Evolutionary conservation across 768 basidiomycete genomes (phyloP).

Genomic region (Xerocomellus chrysenteron): DNA sequence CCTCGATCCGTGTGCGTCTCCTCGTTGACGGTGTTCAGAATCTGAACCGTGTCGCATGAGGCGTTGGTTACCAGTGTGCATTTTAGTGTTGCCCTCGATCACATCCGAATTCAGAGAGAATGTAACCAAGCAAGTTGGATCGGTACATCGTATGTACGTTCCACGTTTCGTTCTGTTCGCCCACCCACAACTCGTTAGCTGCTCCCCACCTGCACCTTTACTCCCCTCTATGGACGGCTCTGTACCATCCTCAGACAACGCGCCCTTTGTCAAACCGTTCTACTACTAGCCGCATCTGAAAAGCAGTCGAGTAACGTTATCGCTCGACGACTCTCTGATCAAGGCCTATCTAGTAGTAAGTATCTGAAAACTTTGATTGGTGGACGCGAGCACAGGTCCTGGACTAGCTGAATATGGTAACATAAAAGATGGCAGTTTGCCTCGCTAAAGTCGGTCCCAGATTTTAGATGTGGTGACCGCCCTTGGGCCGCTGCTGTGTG

Average conservation of each 20-base stretch:
- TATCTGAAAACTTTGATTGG: too few species aligned
- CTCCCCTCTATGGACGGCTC: constrained; percentile 18
- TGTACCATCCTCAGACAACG: constrained; percentile 17
- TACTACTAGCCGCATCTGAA: background rate
- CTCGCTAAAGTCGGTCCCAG: too few species aligned
- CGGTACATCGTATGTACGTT: constrained; percentile 26
- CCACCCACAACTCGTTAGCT: background rate
- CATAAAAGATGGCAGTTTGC: too few species aligned
- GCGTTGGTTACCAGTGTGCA: background rate
- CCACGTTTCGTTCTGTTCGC: background rate
- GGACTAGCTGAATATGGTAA: too few species aligned
- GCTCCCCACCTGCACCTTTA: constrained; percentile 19
- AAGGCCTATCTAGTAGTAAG: too few species aligned
- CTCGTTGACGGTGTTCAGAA: background rate
- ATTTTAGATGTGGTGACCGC: too few species aligned
- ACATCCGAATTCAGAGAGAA: constrained; percentile 25
- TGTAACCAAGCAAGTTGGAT: constrained; percentile 31
- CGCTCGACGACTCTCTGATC: too few species aligned
- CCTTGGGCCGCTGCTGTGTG: too few species aligned
- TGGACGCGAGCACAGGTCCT: too few species aligned
- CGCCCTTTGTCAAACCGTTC: constrained; percentile 10
- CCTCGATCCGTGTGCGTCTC: background rate
- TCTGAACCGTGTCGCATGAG: background rate
- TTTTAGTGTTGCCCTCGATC: constrained; percentile 12
- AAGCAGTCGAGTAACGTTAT: too few species aligned